phyloP scores from a whole-genome alignment of 177 flowering plant species.

The Vitis hybrid region DNA sequence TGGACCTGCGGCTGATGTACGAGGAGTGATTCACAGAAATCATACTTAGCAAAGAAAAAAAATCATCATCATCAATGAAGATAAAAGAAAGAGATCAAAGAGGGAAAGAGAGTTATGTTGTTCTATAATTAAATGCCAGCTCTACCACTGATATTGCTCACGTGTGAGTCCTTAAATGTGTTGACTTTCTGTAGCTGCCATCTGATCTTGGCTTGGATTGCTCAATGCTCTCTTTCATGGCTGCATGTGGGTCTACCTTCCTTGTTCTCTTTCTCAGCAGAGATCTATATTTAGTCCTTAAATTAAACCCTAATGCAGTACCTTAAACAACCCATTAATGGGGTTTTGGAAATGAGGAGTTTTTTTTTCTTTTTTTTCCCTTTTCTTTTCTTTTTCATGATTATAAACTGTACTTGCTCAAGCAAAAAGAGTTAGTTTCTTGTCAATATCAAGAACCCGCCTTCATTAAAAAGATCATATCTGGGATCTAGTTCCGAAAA shows the following conservation, averaged over 20 bases:
- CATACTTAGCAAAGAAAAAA: neutral
- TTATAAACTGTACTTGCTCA: slow-evolving; percentile 1
- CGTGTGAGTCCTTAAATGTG: slow-evolving; percentile 39
- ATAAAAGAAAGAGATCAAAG: slow-evolving; percentile 7
- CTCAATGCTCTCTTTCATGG: slow-evolving; percentile 3
- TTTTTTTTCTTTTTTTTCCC: no score
- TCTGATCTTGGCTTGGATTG: slow-evolving; percentile 14
- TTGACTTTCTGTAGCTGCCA: slow-evolving; percentile 37
- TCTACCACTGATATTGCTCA: slow-evolving; percentile 24
- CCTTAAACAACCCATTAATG: neutral
- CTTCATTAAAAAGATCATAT: slow-evolving; percentile 13
- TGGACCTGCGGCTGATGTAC: slow-evolving; percentile 11
- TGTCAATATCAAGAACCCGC: slow-evolving; percentile 36
- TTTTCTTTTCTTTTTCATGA: no score
- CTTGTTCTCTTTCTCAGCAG: no score
- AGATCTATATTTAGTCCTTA: neutral
- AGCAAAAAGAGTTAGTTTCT: slow-evolving; percentile 32
- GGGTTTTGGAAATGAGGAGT: neutral
- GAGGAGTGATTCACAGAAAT: slow-evolving; percentile 7
- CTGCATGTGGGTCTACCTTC: slow-evolving; percentile 19
- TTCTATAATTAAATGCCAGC: slow-evolving; percentile 12
- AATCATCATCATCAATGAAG: neutral
- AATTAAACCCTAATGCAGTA: neutral
- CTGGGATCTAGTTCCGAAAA: slow-evolving; percentile 24
- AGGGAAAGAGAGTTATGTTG: slow-evolving; percentile 9